phyloP scores from a whole-genome alignment of 352 stramenopile species.

The Blastocystis sp. region DNA sequence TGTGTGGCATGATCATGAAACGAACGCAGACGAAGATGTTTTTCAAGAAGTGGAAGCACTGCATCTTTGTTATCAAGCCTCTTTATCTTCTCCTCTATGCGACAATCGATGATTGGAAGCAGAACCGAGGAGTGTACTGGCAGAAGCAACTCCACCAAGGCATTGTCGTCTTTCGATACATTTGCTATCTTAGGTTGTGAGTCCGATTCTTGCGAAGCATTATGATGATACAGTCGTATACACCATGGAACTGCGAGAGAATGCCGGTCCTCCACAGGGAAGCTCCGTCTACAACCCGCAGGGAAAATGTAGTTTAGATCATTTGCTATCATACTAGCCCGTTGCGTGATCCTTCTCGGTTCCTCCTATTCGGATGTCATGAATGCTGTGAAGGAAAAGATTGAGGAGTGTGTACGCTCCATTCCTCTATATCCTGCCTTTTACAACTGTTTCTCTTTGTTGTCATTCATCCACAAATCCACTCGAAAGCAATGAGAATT shows the following conservation, averaged over 20 bases:
- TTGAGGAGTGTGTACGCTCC: not conserved
- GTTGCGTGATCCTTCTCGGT: not conserved
- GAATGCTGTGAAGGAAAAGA: not conserved
- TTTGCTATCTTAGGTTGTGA: not conserved
- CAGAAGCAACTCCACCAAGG: not conserved
- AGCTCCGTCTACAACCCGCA: not conserved
- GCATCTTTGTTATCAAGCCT: constrained; percentile 4
- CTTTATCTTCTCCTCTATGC: not conserved
- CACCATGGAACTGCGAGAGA: not conserved
- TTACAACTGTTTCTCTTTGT: too few relatives aligned
- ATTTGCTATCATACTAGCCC: not conserved
- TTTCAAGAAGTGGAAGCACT: constrained; percentile 52
- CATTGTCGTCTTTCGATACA: not conserved
- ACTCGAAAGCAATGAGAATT: too few relatives aligned
- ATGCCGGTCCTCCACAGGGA: not conserved
- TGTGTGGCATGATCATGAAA: constrained; percentile 20
- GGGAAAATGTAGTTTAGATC: not conserved
- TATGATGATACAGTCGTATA: not conserved
- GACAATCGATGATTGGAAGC: constrained; percentile 6
- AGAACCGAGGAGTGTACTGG: not conserved
- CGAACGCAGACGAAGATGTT: constrained; percentile 23
- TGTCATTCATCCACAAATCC: too few relatives aligned
- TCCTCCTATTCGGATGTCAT: not conserved
- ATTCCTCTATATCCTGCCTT: too few relatives aligned
- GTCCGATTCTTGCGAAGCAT: not conserved